A percentile compares a stretch with the other conserved stretches of the same genome.
Conservation (phyloP, 31 red algal species). For the Porphyra umbilicalis region DNA sequence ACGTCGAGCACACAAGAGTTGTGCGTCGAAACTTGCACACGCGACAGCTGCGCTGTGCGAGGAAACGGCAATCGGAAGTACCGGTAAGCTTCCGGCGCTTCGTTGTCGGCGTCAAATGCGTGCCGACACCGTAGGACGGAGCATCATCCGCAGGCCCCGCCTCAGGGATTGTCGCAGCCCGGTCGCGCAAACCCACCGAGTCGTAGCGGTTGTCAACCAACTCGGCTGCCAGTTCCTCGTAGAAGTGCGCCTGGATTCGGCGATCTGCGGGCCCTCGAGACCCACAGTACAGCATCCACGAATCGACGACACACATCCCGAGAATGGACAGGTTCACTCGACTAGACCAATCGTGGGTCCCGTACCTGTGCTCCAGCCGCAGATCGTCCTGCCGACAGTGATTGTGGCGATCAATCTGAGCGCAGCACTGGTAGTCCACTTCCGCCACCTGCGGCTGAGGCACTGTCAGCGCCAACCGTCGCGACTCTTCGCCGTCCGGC, state of each 20-base stretch:
- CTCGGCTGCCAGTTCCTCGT: conserved; percentile 11
- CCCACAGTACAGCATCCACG: conserved; percentile 12
- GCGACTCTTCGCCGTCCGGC: too few species aligned
- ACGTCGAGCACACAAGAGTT: conserved; percentile 15
- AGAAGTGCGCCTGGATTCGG: too few species aligned
- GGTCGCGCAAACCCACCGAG: neutral
- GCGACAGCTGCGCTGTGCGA: too few species aligned
- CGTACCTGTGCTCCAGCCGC: conserved; percentile 15
- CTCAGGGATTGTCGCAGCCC: neutral
- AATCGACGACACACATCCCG: too few species aligned
- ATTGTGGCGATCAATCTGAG: conserved; percentile 21
- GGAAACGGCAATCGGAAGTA: too few species aligned
- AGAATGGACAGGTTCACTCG: conserved; percentile 11
- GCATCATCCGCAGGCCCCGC: neutral
- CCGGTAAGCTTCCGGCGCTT: neutral
- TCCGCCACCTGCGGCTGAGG: conserved; percentile 2
- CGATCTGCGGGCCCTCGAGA: too few species aligned
- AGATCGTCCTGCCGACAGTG: too few species aligned
- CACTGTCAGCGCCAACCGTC: too few species aligned
- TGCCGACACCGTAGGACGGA: conserved; percentile 6
- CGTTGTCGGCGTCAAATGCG: conserved; percentile 10
- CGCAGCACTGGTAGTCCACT: conserved; percentile 12
- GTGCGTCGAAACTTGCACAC: neutral
- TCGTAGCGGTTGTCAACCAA: conserved; percentile 14
- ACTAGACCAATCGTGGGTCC: conserved; percentile 1